Evolutionary conservation across 495 filamentous ascomycete genomes (phyloP), one percentile per base, ranked within the genome.

Genomic region (Tuber brumale): DNA sequence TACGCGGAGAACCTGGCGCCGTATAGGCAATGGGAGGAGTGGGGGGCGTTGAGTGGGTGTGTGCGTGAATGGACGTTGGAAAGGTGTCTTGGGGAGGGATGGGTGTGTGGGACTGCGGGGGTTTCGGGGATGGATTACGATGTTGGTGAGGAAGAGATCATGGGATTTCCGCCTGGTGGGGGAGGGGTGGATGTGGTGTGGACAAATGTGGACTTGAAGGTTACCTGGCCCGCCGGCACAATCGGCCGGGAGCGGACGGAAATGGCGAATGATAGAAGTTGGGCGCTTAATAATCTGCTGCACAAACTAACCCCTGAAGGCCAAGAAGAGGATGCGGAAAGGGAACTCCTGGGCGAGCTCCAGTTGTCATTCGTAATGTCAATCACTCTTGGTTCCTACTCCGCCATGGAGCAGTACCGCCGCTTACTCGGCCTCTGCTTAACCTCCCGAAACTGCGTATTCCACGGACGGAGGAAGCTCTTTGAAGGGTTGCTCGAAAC

Each of bases 331-430:
- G n/a, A 74, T 41, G 77, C 72, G 12, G 80, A 76, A 41, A 76
- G 88, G 75, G 83, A 92, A 69, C 79, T 97, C 6, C 83, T 96
- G n/a, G 95, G 94, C 61, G 94, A 98, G 81, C 80, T 97, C 66
- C 93, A 97, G 80, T 91, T 96, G 80, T 88, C 89, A 48, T 97
- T 95, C 84, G 80, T 97, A 7, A 92, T 91, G 82, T 90, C 93
- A 18, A 85, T 94, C 76, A 92, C 91, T 39, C 86, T 97, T 69
- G 91, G 91, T 83, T 97, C 96, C 82, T 88, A 90, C 77, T 94
- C 93, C 1, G 97, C 93, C 82, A 86, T 94, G 39, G 91, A 94
- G 79, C 94, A 97, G 78, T 99, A 94, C 94, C 92, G 92, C 84
- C 86, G 92, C 76, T 81, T 96, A 42, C 84, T 94, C 10, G 86